Base-by-base conservation (phyloP, 1,139 yeast species). In the Fermentozyma sake region DNA sequence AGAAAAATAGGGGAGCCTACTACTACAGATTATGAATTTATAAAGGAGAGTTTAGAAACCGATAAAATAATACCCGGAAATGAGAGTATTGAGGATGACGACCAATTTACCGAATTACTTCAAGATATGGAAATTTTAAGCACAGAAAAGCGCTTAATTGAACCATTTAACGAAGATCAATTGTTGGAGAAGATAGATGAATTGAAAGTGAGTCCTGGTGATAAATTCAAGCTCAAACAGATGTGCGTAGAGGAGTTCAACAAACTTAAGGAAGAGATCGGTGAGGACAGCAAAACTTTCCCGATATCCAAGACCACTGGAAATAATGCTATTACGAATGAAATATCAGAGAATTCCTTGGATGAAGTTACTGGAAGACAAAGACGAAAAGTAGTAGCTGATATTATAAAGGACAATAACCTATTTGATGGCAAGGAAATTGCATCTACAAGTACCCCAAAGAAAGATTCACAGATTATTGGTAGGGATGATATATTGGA, bases 51-150 rank as follows among this genome's bases (percentile, higher is more conserved):
- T 9, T 11, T 7, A 5, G 24, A 19, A 5, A 7, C 16, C 14
- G 14, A 16, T 6, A 11, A 22, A 4, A 9, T 13, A 5, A 11
- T 16, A 2, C 6, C 14, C 5, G 18, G 26, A 20, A 38, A 33
- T n/a, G 43, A 32, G 14, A 23, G 9, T 9, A 31, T 21, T 16
- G 34, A 42, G 4, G 47, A 44, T 8, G 48, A 50, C 6, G 62
- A 61, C 19, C 69, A 69, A 38, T 39, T 72, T n/a, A 37, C 47
- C 12, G 70, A 65, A 26, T 46, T 76, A 13, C 48, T 72, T 16
- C 57, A 62, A 24, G 79, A 74, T 41, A 69, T 76, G 78, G 79
- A 66, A 19, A 39, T 68, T 4, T 38, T 44, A 13, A 38, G 27
- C 12, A 24, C 28, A 23, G 14, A 22, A 7, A 5, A 24, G 14